These are phyloP conservation scores for Neurospora intermedia DNA, from an alignment of 495 filamentous ascomycete genomes.

Conservation along the genomic window DNA sequence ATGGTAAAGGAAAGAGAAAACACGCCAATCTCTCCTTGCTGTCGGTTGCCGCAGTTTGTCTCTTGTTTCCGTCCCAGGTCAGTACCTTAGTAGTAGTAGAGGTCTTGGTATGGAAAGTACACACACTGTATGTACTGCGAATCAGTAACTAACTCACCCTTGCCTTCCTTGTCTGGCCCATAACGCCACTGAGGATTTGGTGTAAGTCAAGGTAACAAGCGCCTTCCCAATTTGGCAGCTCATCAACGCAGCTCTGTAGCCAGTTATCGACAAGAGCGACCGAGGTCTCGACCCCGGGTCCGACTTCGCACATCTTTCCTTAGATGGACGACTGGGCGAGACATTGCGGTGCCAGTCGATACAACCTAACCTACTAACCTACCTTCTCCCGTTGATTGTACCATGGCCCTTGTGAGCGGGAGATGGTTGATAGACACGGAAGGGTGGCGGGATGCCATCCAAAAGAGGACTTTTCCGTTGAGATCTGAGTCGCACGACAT, in stretches of 20 bases:
- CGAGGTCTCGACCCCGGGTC: not conserved
- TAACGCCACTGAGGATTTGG: not conserved
- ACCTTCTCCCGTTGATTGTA: not conserved
- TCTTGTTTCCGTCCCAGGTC: not conserved
- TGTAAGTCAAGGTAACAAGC: not conserved
- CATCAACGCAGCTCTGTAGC: not conserved
- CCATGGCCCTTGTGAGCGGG: not conserved
- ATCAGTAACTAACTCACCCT: not conserved
- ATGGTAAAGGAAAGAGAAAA: not conserved
- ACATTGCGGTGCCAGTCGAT: not conserved
- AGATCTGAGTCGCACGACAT: not conserved
- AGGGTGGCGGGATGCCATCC: not conserved
- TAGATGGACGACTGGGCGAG: not conserved
- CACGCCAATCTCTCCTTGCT: not conserved
- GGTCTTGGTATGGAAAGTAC: not conserved
- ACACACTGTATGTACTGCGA: not conserved
- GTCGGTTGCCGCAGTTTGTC: not conserved
- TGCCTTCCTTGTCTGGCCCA: not conserved
- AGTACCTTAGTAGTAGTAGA: too few relatives aligned
- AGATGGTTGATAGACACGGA: not conserved
- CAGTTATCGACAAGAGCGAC: not conserved
- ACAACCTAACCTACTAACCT: not conserved
- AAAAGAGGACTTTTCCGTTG: not conserved
- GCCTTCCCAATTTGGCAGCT: not conserved
- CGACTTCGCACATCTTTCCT: not conserved